A percentile compares a stretch with the other conserved stretches of the same genome.
Evolutionary conservation across 2,329 filamentous ascomycete genomes (phyloP).

Genomic region (Cladosporium oxysporum): DNA sequence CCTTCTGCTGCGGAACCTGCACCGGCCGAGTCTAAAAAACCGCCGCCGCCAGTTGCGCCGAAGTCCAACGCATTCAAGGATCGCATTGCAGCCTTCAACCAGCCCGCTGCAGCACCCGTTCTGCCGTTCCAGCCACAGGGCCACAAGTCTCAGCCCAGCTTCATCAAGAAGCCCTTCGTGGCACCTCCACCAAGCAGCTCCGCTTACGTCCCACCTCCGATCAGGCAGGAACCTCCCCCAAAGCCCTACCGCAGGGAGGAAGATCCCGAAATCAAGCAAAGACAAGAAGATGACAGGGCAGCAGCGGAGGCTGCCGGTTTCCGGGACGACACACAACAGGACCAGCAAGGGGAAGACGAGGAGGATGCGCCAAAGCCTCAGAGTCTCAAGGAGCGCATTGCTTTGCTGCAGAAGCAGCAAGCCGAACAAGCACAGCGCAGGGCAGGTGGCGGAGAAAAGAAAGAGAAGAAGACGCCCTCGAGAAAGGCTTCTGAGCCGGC

Average conservation of each 20-base stretch:
- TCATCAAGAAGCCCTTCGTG: slow-evolving; percentile 94
- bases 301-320: slow-evolving; percentile 70
- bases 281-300: slow-evolving; percentile 65
- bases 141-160: slow-evolving; percentile 56
- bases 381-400: slow-evolving; percentile 93
- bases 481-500: slow-evolving; percentile 61
- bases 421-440: slow-evolving; percentile 82
- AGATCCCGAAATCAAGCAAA: slow-evolving; percentile 67
- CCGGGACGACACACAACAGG: slow-evolving; percentile 38
- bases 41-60: slow-evolving; percentile 64
- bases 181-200: slow-evolving; percentile 91
- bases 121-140: slow-evolving; percentile 85
- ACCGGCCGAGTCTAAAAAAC: slow-evolving; percentile 52
- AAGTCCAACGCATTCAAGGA: slow-evolving; percentile 90
- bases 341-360: slow-evolving; percentile 55
- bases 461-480: slow-evolving; percentile 66
- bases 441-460: slow-evolving; percentile 80
- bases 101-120: slow-evolving; percentile 77
- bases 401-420: slow-evolving; percentile 89
- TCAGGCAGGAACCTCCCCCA: slow-evolving; percentile 65
- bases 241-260: slow-evolving; percentile 86
- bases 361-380: slow-evolving; percentile 89
- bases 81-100: slow-evolving; percentile 96
- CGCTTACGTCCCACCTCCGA: slow-evolving; percentile 78
- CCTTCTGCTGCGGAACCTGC: slow-evolving; percentile 40